phyloP scores from a whole-genome alignment of 176 grass and related monocot genomes.

The Aechmea fasciata region DNA sequence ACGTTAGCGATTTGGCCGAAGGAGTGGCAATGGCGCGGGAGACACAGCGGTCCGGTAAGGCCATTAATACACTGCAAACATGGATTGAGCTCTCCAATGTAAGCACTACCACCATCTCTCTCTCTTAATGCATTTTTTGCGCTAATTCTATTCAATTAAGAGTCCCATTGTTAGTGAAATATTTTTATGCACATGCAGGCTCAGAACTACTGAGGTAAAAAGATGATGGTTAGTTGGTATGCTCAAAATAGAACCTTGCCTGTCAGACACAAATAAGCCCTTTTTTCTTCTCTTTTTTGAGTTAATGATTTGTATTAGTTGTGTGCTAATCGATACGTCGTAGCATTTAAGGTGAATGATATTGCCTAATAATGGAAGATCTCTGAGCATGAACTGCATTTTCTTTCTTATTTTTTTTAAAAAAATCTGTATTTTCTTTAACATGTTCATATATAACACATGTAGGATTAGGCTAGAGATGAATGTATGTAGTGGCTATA shows the following conservation, averaged over 20 bases:
- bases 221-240: not conserved
- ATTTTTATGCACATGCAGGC: slow-evolving; percentile 1
- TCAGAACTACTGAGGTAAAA: slow-evolving; percentile 23
- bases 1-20: slow-evolving; percentile 54
- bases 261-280: not conserved
- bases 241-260: no score
- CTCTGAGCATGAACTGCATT: no score
- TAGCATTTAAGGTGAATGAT: no score
- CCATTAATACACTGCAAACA: slow-evolving; percentile 63
- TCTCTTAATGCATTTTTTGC: not conserved
- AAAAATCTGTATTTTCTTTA: no score
- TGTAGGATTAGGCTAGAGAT: no score
- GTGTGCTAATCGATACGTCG: no score
- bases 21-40: slow-evolving; percentile 67
- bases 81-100: slow-evolving; percentile 80
- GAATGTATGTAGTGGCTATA: no score
- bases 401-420: no score
- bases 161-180: not conserved
- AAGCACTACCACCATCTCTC: not conserved
- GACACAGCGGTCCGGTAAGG: slow-evolving; percentile 68
- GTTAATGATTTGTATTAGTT: no score
- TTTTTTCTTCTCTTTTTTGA: no score
- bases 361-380: no score
- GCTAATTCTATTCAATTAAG: not conserved
- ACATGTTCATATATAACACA: no score